Evolutionary conservation across 768 basidiomycete genomes (phyloP).

Genomic region (Mycena crocata): DNA sequence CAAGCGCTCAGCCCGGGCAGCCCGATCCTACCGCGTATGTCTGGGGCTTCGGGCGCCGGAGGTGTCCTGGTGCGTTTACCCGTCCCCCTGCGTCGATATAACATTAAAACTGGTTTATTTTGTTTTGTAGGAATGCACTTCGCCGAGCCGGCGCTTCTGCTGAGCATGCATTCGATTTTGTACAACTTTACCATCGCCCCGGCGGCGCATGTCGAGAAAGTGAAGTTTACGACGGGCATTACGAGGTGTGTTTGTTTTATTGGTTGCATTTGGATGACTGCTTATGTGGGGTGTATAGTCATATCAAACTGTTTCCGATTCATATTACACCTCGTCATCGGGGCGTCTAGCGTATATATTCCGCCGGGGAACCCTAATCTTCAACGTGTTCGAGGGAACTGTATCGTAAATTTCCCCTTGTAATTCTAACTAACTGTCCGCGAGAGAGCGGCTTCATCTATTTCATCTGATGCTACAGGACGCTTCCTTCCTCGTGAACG

Average conservation of each 20-base stretch:
- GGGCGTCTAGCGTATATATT: too few species aligned
- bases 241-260: conserved; percentile 2
- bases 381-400: too few species aligned
- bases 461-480: too few species aligned
- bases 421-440: too few species aligned
- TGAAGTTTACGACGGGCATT: conserved; percentile 17
- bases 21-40: conserved; percentile 47
- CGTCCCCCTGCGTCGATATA: background rate
- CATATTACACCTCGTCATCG: background rate
- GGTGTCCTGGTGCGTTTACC: conserved; percentile 44
- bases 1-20: conserved; percentile 30
- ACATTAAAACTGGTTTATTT: background rate
- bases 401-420: too few species aligned
- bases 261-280: background rate
- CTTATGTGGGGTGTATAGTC: too few species aligned
- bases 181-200: conserved; percentile 41
- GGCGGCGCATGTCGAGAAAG: background rate
- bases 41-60: conserved; percentile 49
- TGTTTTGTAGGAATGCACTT: conserved; percentile 41
- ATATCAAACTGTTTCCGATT: conserved; percentile 13
- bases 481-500: too few species aligned
- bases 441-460: too few species aligned
- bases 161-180: conserved; percentile 47
- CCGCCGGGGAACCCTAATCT: too few species aligned
- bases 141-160: conserved; percentile 45